Percentiles rank a stretch among this genome's conserved stretches.
These are phyloP conservation scores for Prunus mume DNA, from an alignment of 306 rosid genomes.

Conservation along the genomic window DNA sequence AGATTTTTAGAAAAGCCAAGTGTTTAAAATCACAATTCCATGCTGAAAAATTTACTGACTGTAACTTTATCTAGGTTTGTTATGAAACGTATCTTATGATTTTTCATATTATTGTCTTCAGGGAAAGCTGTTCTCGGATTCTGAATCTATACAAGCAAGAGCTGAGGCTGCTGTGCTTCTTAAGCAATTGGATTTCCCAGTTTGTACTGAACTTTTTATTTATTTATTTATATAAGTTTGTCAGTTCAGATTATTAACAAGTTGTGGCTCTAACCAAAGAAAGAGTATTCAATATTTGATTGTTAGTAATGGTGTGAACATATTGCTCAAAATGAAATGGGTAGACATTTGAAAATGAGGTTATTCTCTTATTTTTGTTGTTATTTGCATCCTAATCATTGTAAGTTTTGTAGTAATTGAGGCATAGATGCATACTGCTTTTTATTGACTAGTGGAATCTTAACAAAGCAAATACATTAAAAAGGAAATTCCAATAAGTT, in stretches of 20 bases:
- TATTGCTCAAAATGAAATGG: not conserved
- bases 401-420: not conserved
- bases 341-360: conserved; percentile 3
- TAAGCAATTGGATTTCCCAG: conserved; percentile 87
- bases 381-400: not conserved
- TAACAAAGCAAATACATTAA: not conserved
- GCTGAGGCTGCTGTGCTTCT: conserved; percentile 97
- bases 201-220: conserved; percentile 32
- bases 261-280: not conserved
- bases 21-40: not conserved
- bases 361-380: not conserved
- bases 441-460: not conserved
- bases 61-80: not conserved
- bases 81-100: conserved; percentile 11
- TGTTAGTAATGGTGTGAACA: not conserved
- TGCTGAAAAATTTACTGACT: not conserved
- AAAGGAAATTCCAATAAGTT: not conserved
- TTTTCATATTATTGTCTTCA: conserved; percentile 33
- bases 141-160: conserved; percentile 87
- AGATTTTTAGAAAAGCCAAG: not conserved
- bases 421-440: not conserved
- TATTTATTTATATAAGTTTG: not conserved
- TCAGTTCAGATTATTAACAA: conserved; percentile 2
- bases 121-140: conserved; percentile 91
- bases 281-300: not conserved